These are phyloP conservation scores for Penicillium robsamsonii DNA, from an alignment of 495 filamentous ascomycete species.

Conservation along the genomic window DNA sequence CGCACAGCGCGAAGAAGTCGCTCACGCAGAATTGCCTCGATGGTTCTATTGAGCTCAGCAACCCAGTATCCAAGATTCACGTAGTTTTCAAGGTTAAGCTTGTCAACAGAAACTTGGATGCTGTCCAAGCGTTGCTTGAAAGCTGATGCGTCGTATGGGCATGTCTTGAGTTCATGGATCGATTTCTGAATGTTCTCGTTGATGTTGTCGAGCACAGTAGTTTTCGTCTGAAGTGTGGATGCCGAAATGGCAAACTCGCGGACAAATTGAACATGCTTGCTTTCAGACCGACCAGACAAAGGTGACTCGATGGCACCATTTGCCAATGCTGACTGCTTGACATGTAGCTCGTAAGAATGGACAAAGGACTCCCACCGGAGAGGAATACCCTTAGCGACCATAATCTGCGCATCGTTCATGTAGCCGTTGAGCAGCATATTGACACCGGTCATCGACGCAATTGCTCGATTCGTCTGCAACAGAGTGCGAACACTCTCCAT, in stretches of 20 bases:
- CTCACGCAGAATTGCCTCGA: constrained; percentile 71
- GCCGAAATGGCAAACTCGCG: constrained; percentile 85
- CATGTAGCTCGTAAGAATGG: constrained; percentile 88
- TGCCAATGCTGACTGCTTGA: constrained; percentile 65
- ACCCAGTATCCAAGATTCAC: constrained; percentile 91
- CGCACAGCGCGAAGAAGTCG: constrained; percentile 77
- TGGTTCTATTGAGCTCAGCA: constrained; percentile 73
- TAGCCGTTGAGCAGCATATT: constrained; percentile 85
- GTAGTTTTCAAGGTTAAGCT: constrained; percentile 92
- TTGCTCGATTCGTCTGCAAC: constrained; percentile 78
- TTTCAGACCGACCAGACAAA: constrained; percentile 63
- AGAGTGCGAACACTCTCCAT: constrained; percentile 96
- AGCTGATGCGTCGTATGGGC: constrained; percentile 69
- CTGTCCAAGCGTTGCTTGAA: constrained; percentile 78
- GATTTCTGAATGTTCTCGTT: constrained; percentile 81
- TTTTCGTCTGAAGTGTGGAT: constrained; percentile 83
- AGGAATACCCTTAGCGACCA: constrained; percentile 81
- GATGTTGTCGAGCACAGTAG: constrained; percentile 70
- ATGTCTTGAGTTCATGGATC: constrained; percentile 76
- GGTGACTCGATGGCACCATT: constrained; percentile 59
- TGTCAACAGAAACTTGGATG: constrained; percentile 88
- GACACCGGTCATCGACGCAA: constrained; percentile 79
- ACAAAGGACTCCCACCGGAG: constrained; percentile 97
- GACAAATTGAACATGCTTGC: constrained; percentile 93
- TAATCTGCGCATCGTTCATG: constrained; percentile 76